A percentile compares a stretch with the other conserved stretches of the same genome.
Evolutionary conservation across 179 eudicot genomes (phyloP).

Genomic region (Vitellaria paradoxa): DNA sequence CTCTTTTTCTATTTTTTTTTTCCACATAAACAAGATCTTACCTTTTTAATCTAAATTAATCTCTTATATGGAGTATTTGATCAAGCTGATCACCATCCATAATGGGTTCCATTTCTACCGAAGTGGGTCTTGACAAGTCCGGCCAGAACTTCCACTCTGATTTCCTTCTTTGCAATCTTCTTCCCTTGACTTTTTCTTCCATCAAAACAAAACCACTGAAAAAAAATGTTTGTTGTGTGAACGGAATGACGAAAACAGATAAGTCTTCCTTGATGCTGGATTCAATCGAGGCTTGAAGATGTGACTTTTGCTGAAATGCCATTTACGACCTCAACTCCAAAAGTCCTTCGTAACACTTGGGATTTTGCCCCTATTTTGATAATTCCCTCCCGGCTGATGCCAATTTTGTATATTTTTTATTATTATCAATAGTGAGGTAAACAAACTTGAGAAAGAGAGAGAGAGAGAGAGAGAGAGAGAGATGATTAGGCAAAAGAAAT

Average conservation of each 20-base stretch:
- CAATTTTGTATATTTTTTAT: neutral
- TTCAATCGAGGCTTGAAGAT: no score
- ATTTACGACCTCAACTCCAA: no score
- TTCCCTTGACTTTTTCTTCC: constrained; percentile 22
- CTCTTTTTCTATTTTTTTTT: no score
- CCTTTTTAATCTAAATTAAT: no score
- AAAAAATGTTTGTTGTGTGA: neutral
- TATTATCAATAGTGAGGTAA: neutral
- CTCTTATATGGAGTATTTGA: constrained; percentile 41
- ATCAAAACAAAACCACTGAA: constrained; percentile 19
- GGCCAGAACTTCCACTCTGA: constrained; percentile 51
- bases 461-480: neutral
- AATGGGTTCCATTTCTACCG: constrained; percentile 64
- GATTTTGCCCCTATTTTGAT: no score
- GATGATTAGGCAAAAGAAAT: neutral
- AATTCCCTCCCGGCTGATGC: neutral
- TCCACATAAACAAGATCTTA: no score
- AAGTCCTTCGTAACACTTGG: no score
- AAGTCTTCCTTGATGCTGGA: no score
- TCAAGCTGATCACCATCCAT: constrained; percentile 61
- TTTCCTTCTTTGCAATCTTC: constrained; percentile 38
- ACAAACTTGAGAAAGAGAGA: neutral
- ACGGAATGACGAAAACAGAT: no score
- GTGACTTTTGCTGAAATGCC: no score
- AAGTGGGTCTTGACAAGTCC: constrained; percentile 39